These are phyloP conservation scores for Emericellopsis terricola DNA, from an alignment of 495 filamentous ascomycete species.

Conservation along the genomic window DNA sequence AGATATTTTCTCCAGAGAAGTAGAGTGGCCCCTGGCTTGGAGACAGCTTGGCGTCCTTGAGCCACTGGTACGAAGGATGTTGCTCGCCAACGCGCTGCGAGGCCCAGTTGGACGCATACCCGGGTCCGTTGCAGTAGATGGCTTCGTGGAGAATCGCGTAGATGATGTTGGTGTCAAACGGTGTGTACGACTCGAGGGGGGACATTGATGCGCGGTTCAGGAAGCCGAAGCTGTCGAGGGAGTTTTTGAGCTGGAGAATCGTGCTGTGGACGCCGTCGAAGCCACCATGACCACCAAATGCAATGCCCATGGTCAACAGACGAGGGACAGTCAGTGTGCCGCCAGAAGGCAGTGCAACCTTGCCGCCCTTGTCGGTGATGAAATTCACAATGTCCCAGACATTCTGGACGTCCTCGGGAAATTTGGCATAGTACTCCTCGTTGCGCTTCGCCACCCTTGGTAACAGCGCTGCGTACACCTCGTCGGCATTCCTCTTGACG, in stretches of 20 bases:
- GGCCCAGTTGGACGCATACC: constrained; percentile 27
- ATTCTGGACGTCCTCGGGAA: constrained; percentile 57
- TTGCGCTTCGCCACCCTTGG: constrained; percentile 47
- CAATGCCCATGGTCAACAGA: constrained; percentile 56
- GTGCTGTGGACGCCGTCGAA: constrained; percentile 52
- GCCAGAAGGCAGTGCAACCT: constrained; percentile 38
- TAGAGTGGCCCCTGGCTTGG: constrained; percentile 33
- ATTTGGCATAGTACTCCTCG: constrained; percentile 65
- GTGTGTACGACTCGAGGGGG: constrained; percentile 41
- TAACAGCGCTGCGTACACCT: constrained; percentile 57
- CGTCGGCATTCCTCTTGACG: constrained; percentile 46
- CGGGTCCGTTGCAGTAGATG: constrained; percentile 48
- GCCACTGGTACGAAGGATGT: constrained; percentile 23
- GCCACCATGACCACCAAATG: constrained; percentile 62
- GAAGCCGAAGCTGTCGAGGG: constrained; percentile 52
- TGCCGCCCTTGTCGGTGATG: constrained; percentile 33
- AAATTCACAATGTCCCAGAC: constrained; percentile 49
- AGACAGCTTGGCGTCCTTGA: constrained; percentile 7
- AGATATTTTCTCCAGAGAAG: constrained; percentile 91
- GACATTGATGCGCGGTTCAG: constrained; percentile 54
- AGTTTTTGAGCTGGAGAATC: constrained; percentile 45
- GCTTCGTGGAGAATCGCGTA: constrained; percentile 80
- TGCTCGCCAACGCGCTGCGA: constrained; percentile 23
- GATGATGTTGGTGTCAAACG: constrained; percentile 57
- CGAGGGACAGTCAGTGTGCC: constrained; percentile 50